These are phyloP conservation scores for Psilocybe cyanescens DNA, from an alignment of 768 basidiomycete genomes.

Conservation along the genomic window DNA sequence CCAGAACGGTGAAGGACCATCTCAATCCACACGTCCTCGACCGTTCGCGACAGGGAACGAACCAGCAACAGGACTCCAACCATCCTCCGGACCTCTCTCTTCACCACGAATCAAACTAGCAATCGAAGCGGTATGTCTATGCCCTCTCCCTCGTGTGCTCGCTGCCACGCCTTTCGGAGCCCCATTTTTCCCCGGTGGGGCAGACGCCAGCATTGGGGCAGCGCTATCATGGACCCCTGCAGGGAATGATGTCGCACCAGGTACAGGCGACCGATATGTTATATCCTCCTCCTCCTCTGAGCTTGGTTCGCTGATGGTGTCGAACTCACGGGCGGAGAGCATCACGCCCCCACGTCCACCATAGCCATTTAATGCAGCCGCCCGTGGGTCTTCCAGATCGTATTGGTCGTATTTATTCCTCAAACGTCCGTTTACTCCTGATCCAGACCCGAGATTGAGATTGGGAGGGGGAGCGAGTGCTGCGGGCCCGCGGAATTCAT, in stretches of 20 bases:
- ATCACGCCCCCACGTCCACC: slow-evolving; percentile 26
- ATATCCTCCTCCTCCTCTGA: slow-evolving; percentile 76
- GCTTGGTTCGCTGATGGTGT: slow-evolving; percentile 49
- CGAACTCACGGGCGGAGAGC: slow-evolving; percentile 57
- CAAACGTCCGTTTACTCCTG: slow-evolving; percentile 15
- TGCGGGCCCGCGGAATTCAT: slow-evolving; percentile 65
- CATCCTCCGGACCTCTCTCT: slow-evolving; percentile 75
- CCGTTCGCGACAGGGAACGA: slow-evolving; percentile 38
- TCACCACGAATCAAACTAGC: slow-evolving; percentile 80
- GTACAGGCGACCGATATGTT: slow-evolving; percentile 69
- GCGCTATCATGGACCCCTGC: slow-evolving; percentile 10
- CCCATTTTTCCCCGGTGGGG: slow-evolving; percentile 22
- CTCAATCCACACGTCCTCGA: slow-evolving; percentile 14
- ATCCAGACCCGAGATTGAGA: slow-evolving; percentile 10
- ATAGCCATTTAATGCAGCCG: slow-evolving; percentile 27
- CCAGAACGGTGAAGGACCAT: no score
- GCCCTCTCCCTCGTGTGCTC: slow-evolving; percentile 43
- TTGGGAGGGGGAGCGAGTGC: slow-evolving; percentile 57
- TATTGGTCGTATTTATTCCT: slow-evolving; percentile 77
- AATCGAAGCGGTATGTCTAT: slow-evolving; percentile 84
- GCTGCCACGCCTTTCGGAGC: slow-evolving; percentile 15
- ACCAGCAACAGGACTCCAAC: slow-evolving; percentile 75
- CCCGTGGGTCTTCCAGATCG: slow-evolving; percentile 68
- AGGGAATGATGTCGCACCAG: slow-evolving; percentile 31
- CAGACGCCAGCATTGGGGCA: background rate